Base-by-base conservation (phyloP, 2,329 filamentous ascomycete genomes). In the Paraphaeosphaeria minitans region DNA sequence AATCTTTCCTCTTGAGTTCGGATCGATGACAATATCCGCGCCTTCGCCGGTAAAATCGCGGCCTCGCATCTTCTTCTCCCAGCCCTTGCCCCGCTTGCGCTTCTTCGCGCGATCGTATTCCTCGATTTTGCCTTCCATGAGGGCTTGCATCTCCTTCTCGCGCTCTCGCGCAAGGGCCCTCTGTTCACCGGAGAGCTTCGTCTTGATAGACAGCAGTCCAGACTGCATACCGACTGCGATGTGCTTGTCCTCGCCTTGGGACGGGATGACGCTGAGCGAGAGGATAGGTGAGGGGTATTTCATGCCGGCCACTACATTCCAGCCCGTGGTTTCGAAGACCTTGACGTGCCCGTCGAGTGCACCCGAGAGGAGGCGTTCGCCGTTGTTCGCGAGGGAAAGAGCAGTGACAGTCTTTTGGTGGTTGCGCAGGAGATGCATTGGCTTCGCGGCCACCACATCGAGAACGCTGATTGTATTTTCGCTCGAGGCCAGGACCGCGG, bases 401-500 rank as follows among this genome's bases (percentile, higher is more conserved):
- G 90, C 89, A 0, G 95, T 98, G 60, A 99, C 93, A 0, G 95
- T 97, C 86, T 98, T 99, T 75, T 99, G 95, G 78, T 99, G 95
- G 75, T 96, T 98, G 67, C 89, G 89, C 63, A 99, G 89, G 72
- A 96, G 83, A 67, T 93, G 89, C 58, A 97, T 82, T 4, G 94
- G 93, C 72, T 92, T 92, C 27, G 91, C 95, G 51, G 93, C 94
- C 16, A 98, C 90, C 46, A 99, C 85, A 75, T 99, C 95, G 61
- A 99, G 84, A 12, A 99, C 92, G 6, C 91, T 93, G 70, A 99
- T 92, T 62, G 91, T 87, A 72, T 91, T 96, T 58, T 91, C 93
- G 19, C 93, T 88, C 2, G 94, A 87, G 13, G 93, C 93, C 35
- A 97, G 84, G 24, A 99, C 82, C 4, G 91, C 93, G 4, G 93